Evolutionary conservation across 129 eudicot genomes (phyloP).

Genomic region (carrot (Daucus carota)): DNA sequence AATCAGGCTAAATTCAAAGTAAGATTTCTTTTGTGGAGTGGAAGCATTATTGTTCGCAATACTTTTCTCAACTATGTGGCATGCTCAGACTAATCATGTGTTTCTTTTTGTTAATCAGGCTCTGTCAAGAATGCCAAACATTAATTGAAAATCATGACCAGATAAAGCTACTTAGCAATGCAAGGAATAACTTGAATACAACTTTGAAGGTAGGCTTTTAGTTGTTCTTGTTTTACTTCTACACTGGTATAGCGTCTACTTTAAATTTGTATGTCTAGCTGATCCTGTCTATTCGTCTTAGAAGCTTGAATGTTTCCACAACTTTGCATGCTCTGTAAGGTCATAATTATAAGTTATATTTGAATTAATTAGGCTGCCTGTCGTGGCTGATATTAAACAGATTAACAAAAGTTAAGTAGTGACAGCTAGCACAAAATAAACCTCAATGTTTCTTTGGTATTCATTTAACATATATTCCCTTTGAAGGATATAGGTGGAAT

Average conservation of each 20-base stretch:
- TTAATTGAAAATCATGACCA: constrained; percentile 95
- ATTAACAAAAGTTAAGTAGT: background rate
- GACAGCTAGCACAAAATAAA: background rate
- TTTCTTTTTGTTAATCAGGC: constrained; percentile 39
- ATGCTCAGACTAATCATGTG: constrained; percentile 24
- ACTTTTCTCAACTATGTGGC: too few relatives aligned
- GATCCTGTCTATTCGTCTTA: background rate
- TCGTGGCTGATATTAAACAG: background rate
- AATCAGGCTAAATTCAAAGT: background rate
- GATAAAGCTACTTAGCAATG: constrained; percentile 95
- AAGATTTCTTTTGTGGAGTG: background rate
- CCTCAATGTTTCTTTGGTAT: background rate
- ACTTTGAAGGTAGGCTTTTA: constrained; percentile 63
- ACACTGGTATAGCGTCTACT: background rate
- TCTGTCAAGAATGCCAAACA: constrained; percentile 96
- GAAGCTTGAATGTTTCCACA: background rate
- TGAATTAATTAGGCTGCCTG: background rate
- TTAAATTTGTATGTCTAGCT: background rate
- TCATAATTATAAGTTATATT: background rate
- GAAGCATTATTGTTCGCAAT: background rate
- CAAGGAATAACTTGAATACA: constrained; percentile 89
- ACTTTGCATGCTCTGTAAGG: background rate
- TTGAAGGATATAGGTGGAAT: constrained; percentile 90
- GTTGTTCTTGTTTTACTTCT: background rate
- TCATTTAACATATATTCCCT: constrained; percentile 1